Percentiles rank a stretch among this genome's conserved stretches.
phyloP scores from a whole-genome alignment of 768 basidiomycete species.

The Rhizopogon rudus region DNA sequence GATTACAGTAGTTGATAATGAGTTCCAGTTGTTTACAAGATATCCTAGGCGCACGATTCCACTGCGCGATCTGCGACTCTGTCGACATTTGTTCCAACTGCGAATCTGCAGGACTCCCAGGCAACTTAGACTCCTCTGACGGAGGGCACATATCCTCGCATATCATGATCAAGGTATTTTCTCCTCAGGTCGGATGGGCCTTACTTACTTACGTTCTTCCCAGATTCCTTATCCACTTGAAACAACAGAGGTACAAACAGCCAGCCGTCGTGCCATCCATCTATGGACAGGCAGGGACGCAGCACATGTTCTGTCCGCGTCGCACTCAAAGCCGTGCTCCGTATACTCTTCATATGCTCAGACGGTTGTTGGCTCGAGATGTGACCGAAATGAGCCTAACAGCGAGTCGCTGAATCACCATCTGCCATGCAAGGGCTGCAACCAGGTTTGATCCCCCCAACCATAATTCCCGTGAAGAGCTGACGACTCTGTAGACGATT shows the following conservation, averaged over 20 bases:
- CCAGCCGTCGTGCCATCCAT: slow-evolving; percentile 67
- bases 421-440: slow-evolving; percentile 57
- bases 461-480: neutral
- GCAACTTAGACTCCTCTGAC: slow-evolving; percentile 71
- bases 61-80: slow-evolving; percentile 83
- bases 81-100: slow-evolving; percentile 87
- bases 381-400: slow-evolving; percentile 26
- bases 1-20: neutral
- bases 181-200: neutral
- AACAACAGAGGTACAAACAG: slow-evolving; percentile 66
- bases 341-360: slow-evolving; percentile 60
- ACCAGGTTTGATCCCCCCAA: slow-evolving; percentile 37
- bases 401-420: slow-evolving; percentile 46
- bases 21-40: slow-evolving; percentile 74
- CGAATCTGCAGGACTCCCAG: slow-evolving; percentile 81
- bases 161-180: slow-evolving; percentile 85
- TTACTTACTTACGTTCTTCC: slow-evolving; percentile 4
- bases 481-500: slow-evolving; percentile 46
- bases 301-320: slow-evolving; percentile 46
- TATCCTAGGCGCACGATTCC: slow-evolving; percentile 89
- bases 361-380: slow-evolving; percentile 57
- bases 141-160: slow-evolving; percentile 82
- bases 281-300: slow-evolving; percentile 78
- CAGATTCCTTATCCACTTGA: slow-evolving; percentile 87
- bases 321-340: slow-evolving; percentile 50